phyloP scores from a whole-genome alignment of 192 early-diverging fungal species.

The Thamnidium elegans region DNA sequence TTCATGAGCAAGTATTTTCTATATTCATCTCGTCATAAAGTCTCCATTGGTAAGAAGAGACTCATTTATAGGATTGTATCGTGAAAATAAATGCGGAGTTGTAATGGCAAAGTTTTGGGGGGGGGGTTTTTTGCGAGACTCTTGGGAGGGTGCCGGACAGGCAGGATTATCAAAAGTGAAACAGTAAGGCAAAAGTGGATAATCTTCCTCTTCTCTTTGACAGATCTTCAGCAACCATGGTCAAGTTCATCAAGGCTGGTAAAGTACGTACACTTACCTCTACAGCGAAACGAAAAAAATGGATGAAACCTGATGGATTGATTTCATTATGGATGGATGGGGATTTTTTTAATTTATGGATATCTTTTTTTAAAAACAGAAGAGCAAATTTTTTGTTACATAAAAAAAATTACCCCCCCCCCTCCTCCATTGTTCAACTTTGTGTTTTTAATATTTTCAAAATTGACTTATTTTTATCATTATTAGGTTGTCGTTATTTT shows the following conservation, averaged over 20 bases:
- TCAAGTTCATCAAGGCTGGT: slow-evolving; percentile 60
- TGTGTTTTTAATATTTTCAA: neutral
- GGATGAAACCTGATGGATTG: slow-evolving; percentile 18
- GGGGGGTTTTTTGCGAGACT: neutral
- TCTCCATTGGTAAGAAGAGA: too few species aligned
- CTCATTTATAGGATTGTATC: too few species aligned
- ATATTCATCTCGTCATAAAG: too few species aligned
- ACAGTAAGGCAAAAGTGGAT: neutral
- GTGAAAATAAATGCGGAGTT: too few species aligned
- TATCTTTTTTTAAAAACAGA: too few species aligned
- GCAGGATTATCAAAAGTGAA: neutral
- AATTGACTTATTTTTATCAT: neutral
- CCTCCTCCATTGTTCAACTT: too few species aligned
- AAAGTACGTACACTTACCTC: slow-evolving; percentile 41
- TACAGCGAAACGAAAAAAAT: too few species aligned
- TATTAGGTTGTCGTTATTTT: slow-evolving; percentile 95
- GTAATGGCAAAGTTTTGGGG: neutral
- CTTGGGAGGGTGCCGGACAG: too few species aligned
- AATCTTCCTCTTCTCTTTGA: slow-evolving; percentile 17
- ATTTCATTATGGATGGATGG: slow-evolving; percentile 30
- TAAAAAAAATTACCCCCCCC: neutral
- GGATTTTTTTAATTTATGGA: neutral
- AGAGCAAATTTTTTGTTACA: neutral
- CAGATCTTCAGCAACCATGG: slow-evolving; percentile 36
- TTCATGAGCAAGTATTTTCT: too few species aligned